These are phyloP conservation scores for Pyrenophora graminea DNA, from an alignment of 2,329 filamentous ascomycete species.

Conservation along the genomic window DNA sequence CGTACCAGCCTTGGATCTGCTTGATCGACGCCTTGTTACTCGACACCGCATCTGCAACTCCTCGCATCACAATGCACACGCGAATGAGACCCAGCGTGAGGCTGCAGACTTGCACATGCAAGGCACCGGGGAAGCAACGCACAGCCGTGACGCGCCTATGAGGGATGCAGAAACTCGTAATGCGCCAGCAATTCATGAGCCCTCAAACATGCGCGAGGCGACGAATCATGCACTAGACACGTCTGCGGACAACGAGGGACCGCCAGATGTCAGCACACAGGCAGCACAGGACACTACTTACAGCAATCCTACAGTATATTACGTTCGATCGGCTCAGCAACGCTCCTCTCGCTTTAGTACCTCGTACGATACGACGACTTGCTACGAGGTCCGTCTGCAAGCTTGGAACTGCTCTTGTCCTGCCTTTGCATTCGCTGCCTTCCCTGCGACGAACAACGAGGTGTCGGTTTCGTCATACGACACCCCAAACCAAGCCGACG, in stretches of 20 bases:
- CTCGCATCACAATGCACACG: background rate
- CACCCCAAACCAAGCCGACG: background rate
- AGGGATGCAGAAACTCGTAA: too few relatives aligned
- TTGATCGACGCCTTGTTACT: slow-evolving; percentile 76
- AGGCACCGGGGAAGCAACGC: too few relatives aligned
- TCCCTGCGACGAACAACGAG: slow-evolving; percentile 48
- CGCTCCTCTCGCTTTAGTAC: slow-evolving; percentile 44
- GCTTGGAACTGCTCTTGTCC: slow-evolving; percentile 93
- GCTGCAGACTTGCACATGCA: background rate
- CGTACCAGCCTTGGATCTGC: slow-evolving; percentile 82
- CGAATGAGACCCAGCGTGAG: background rate
- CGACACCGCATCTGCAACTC: slow-evolving; percentile 46
- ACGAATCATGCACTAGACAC: background rate
- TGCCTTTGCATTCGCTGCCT: slow-evolving; percentile 76
- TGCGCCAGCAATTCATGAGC: too few relatives aligned
- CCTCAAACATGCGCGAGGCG: too few relatives aligned
- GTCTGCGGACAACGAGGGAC: background rate
- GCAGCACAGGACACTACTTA: background rate
- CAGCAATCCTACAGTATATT: slow-evolving; percentile 49
- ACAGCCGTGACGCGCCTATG: too few relatives aligned
- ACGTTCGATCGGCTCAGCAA: slow-evolving; percentile 65
- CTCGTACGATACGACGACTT: slow-evolving; percentile 32
- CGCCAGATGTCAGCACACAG: background rate
- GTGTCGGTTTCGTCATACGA: slow-evolving; percentile 5
- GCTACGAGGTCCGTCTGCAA: slow-evolving; percentile 72